These are phyloP conservation scores for Penicillium lividum DNA, from an alignment of 495 filamentous ascomycete genomes.

Conservation along the genomic window DNA sequence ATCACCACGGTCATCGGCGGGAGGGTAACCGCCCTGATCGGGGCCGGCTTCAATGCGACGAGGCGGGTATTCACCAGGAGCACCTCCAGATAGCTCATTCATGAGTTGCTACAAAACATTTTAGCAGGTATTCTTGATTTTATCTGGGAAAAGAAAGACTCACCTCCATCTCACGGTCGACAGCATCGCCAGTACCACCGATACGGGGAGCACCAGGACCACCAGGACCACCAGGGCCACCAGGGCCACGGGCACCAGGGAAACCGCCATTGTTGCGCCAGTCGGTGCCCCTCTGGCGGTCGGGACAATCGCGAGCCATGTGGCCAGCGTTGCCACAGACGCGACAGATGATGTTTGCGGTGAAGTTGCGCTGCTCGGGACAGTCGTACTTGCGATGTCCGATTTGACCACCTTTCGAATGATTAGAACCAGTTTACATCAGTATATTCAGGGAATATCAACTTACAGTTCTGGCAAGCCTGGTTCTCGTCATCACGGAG, in stretches of 20 bases:
- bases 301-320: constrained; percentile 92
- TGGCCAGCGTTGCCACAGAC: constrained; percentile 95
- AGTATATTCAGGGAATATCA: constrained; percentile 4
- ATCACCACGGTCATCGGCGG: constrained; percentile 60
- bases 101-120: constrained; percentile 75
- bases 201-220: constrained; percentile 64
- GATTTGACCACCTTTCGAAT: constrained; percentile 78
- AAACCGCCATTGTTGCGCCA: constrained; percentile 72
- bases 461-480: constrained; percentile 95
- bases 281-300: constrained; percentile 83
- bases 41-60: constrained; percentile 88
- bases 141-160: constrained; percentile 28
- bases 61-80: constrained; percentile 62
- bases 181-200: constrained; percentile 76
- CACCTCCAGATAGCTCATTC: constrained; percentile 88
- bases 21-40: constrained; percentile 46
- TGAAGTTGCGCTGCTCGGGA: constrained; percentile 95
- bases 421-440: constrained; percentile 12
- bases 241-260: constrained; percentile 44
- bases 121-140: constrained; percentile 32
- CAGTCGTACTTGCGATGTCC: constrained; percentile 99
- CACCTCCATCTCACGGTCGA: constrained; percentile 94
- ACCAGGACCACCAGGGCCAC: constrained; percentile 57
- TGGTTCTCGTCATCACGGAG: constrained; percentile 98
- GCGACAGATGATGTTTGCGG: constrained; percentile 98